phyloP scores from a whole-genome alignment of 1,139 yeast species.

The Magnusiomyces suaveolens region DNA sequence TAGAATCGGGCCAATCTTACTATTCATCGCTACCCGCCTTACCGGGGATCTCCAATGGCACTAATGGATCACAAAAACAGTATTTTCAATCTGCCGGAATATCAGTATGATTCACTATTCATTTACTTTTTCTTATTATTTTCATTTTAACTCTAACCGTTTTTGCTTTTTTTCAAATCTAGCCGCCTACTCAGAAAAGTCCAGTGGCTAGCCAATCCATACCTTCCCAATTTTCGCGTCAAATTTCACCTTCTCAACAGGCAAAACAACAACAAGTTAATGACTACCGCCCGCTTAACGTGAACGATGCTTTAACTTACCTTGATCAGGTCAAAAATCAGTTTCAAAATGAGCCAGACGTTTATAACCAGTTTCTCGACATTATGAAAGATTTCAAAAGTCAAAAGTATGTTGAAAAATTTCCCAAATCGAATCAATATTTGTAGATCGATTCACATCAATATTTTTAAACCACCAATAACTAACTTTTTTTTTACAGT shows the following conservation, averaged over 20 bases:
- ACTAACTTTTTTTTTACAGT: constrained; percentile 30
- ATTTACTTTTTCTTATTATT: too few relatives aligned
- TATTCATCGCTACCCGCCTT: constrained; percentile 50
- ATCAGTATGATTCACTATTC: too few relatives aligned
- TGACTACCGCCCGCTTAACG: constrained; percentile 87
- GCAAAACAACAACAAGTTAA: constrained; percentile 19
- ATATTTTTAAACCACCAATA: too few relatives aligned
- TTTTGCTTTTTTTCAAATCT: too few relatives aligned
- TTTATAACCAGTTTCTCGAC: constrained; percentile 89
- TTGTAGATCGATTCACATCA: too few relatives aligned
- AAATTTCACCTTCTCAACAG: constrained; percentile 5
- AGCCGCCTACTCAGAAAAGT: constrained; percentile 8
- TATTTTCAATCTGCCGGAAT: constrained; percentile 18
- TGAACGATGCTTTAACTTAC: constrained; percentile 90
- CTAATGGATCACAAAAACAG: constrained; percentile 19
- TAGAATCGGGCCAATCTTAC: too few relatives aligned
- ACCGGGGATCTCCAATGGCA: constrained; percentile 28
- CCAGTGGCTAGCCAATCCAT: constrained; percentile 8
- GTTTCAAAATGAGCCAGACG: constrained; percentile 86
- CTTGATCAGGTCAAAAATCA: constrained; percentile 92
- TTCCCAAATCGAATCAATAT: too few relatives aligned
- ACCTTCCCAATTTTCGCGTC: constrained; percentile 10
- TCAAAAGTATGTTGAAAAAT: constrained; percentile 59
- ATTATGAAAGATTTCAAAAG: constrained; percentile 98
- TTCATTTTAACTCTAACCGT: too few relatives aligned